Conservation (phyloP, 2,329 filamentous ascomycete species). For the Botrytis paeoniae region DNA sequence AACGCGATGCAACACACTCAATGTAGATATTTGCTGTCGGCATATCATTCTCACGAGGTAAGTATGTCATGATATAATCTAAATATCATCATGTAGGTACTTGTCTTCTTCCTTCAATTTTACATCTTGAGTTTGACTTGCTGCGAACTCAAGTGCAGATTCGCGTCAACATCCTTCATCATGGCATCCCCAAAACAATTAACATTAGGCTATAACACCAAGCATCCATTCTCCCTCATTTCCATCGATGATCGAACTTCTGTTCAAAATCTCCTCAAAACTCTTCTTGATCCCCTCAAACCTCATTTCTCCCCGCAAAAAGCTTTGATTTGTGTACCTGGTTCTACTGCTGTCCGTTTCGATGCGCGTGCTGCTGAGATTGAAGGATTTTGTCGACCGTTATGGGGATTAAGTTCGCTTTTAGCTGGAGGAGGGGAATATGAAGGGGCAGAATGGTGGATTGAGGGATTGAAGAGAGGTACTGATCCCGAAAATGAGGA, state of each 20-base stretch:
- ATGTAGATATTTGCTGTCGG: neutral
- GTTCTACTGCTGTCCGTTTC: constrained; percentile 71
- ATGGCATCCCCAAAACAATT: constrained; percentile 25
- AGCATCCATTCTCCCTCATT: constrained; percentile 56
- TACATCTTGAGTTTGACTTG: neutral
- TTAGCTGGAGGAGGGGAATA: constrained; percentile 67
- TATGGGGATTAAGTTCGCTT: constrained; percentile 72
- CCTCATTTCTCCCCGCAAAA: constrained; percentile 67
- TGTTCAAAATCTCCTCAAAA: constrained; percentile 58
- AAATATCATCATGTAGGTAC: neutral
- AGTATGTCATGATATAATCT: neutral
- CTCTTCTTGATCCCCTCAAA: constrained; percentile 67
- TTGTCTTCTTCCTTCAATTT: neutral
- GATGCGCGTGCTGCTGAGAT: constrained; percentile 75
- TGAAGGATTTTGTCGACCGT: constrained; percentile 56
- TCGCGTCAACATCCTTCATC: neutral
- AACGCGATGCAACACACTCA: neutral
- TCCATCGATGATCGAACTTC: constrained; percentile 50
- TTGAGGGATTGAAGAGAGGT: constrained; percentile 66
- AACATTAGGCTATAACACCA: constrained; percentile 48
- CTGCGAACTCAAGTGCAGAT: neutral
- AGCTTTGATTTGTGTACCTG: constrained; percentile 63
- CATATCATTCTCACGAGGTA: constrained; percentile 1
- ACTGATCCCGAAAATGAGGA: constrained; percentile 68
- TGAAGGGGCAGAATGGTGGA: constrained; percentile 60